phyloP scores from a whole-genome alignment of 2,329 filamentous ascomycete genomes.

The Shiraia bambusicola region DNA sequence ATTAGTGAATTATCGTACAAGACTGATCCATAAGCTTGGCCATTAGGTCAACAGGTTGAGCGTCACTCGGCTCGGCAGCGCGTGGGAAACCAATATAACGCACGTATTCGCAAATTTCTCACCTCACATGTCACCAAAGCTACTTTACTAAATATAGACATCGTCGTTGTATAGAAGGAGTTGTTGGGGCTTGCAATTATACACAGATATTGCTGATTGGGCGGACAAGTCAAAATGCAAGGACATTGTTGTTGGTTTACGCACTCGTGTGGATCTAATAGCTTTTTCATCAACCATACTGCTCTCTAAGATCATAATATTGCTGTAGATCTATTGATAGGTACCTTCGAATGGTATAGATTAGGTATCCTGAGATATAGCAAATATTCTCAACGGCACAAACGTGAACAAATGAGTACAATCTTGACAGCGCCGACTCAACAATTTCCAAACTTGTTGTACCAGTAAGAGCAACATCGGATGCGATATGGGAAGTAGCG shows the following conservation, averaged over 20 bases:
- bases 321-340: no score
- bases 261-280: background rate
- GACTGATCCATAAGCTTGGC: no score
- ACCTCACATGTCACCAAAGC: background rate
- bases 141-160: background rate
- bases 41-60: conserved; percentile 13
- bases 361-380: no score
- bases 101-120: conserved; percentile 3
- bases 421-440: no score
- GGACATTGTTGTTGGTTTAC: background rate
- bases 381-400: no score
- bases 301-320: no score
- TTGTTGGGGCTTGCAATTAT: background rate
- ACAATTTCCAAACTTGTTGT: background rate
- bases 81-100: conserved; percentile 7
- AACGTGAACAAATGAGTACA: no score
- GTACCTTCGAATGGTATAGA: no score
- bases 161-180: background rate
- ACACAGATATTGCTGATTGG: background rate
- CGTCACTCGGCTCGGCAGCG: conserved; percentile 12
- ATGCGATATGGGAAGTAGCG: background rate
- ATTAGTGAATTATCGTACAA: no score
- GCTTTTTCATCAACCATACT: no score
- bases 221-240: background rate
- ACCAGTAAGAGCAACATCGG: background rate